These are phyloP conservation scores for Akanthomyces dipterigenus DNA, from an alignment of 2,329 filamentous ascomycete species.

Conservation along the genomic window DNA sequence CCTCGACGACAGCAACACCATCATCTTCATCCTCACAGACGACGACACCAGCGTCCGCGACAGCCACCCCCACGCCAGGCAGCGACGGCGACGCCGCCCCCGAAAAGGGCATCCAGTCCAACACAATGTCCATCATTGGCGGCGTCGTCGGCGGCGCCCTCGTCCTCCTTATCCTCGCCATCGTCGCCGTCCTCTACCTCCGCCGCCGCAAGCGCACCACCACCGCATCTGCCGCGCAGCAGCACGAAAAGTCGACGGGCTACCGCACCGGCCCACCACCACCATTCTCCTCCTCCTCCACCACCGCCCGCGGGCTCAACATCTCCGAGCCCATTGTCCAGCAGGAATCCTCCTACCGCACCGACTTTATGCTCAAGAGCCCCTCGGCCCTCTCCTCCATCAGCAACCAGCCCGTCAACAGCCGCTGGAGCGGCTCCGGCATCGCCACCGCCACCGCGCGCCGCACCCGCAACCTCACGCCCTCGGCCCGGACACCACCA, in stretches of 20 bases:
- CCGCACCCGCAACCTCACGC: not conserved
- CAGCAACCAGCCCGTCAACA: conserved; percentile 14
- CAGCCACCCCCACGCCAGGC: not conserved
- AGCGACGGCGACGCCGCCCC: not conserved
- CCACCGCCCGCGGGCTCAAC: conserved; percentile 27
- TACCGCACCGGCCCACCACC: conserved; percentile 5
- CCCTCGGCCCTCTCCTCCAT: conserved; percentile 16
- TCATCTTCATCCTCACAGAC: not conserved
- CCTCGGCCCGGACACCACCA: not conserved
- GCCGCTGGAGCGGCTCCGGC: conserved; percentile 11
- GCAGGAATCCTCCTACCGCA: conserved; percentile 33
- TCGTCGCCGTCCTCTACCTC: conserved; percentile 17
- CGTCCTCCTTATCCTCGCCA: conserved; percentile 4
- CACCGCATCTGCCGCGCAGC: conserved; percentile 15
- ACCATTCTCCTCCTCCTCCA: too few species aligned
- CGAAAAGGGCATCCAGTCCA: not conserved
- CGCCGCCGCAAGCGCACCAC: conserved; percentile 14
- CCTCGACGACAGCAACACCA: conserved; percentile 13
- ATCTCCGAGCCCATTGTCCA: conserved; percentile 51
- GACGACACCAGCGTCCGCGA: not conserved
- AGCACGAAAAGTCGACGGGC: conserved; percentile 16
- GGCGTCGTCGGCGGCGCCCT: conserved; percentile 8
- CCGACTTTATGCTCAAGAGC: conserved; percentile 45
- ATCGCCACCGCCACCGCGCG: too few species aligned
- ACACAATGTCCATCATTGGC: conserved; percentile 11